Percentiles rank a stretch among this genome's conserved stretches.
Conservation (phyloP, 129 eudicot genomes). For the Chrysanthemum lavandulifolium region DNA sequence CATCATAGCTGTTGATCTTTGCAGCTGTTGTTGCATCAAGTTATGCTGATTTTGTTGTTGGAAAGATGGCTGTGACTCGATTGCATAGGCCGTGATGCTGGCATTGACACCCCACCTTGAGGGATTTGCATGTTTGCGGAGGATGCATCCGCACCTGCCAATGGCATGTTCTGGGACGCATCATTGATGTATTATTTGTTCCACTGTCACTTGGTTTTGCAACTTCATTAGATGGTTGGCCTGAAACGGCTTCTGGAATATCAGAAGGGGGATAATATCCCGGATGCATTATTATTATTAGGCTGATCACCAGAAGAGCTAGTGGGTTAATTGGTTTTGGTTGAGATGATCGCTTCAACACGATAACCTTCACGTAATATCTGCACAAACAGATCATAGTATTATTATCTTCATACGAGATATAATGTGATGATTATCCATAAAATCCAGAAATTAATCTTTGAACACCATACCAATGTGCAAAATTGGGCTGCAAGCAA, state of each 20-base stretch:
- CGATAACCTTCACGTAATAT: slow-evolving; percentile 74
- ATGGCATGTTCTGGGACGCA: slow-evolving; percentile 18
- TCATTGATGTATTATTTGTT: slow-evolving; percentile 26
- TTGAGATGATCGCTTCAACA: slow-evolving; percentile 63
- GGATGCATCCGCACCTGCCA: slow-evolving; percentile 61
- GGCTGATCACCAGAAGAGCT: slow-evolving; percentile 42
- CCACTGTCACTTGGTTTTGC: slow-evolving; percentile 49
- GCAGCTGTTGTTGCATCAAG: slow-evolving; percentile 63
- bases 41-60: slow-evolving; percentile 50
- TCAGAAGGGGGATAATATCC: slow-evolving; percentile 37
- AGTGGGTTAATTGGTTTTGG: slow-evolving; percentile 54
- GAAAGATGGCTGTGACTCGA: slow-evolving; percentile 47
- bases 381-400: slow-evolving; percentile 40
- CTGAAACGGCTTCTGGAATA: slow-evolving; percentile 48
- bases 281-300: slow-evolving; percentile 35
- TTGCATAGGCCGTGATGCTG: slow-evolving; percentile 55
- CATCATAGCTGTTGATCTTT: slow-evolving; percentile 63
- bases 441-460: slow-evolving; percentile 9
- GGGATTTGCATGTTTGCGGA: slow-evolving; percentile 59
- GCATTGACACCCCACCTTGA: slow-evolving; percentile 51
- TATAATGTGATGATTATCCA: not conserved
- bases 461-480: slow-evolving; percentile 52
- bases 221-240: slow-evolving; percentile 54
- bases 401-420: not conserved
- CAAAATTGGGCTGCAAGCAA: slow-evolving; percentile 77